Percentiles rank a stretch among this genome's conserved stretches.
phyloP scores from a whole-genome alignment of 345 rosid species.

The Pistacia atlantica region DNA sequence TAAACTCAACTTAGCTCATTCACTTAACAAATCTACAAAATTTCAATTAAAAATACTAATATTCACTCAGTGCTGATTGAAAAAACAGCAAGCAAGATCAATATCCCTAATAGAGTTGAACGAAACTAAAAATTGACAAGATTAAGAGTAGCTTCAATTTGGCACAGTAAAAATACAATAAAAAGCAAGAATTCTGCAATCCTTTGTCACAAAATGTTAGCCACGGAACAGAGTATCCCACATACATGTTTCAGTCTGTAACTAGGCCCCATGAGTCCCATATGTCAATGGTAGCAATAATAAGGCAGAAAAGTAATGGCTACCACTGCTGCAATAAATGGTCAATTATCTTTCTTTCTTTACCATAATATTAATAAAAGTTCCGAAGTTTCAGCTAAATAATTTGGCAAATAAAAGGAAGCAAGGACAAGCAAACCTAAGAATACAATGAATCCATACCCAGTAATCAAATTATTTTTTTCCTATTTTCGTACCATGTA shows the following conservation, averaged over 20 bases:
- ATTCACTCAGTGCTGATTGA: neutral
- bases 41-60: neutral
- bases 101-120: neutral
- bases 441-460: conserved; percentile 2
- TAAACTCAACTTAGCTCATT: neutral
- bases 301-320: conserved; percentile 21
- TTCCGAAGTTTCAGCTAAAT: neutral
- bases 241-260: conserved; percentile 10
- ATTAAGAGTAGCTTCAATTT: conserved; percentile 13
- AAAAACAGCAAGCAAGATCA: neutral
- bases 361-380: neutral
- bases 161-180: conserved; percentile 1
- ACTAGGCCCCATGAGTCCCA: conserved; percentile 32
- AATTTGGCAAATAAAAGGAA: conserved; percentile 1
- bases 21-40: neutral
- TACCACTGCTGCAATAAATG: neutral
- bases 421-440: conserved; percentile 4
- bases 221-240: conserved; percentile 25
- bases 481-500: neutral
- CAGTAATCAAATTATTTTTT: neutral
- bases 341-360: neutral
- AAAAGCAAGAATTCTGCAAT: conserved; percentile 19
- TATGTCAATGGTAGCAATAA: conserved; percentile 35
- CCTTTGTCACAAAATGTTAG: conserved; percentile 14
- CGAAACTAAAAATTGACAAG: neutral